Evolutionary conservation across 306 rosid species (phyloP).

Genomic region (Fagus sylvatica): DNA sequence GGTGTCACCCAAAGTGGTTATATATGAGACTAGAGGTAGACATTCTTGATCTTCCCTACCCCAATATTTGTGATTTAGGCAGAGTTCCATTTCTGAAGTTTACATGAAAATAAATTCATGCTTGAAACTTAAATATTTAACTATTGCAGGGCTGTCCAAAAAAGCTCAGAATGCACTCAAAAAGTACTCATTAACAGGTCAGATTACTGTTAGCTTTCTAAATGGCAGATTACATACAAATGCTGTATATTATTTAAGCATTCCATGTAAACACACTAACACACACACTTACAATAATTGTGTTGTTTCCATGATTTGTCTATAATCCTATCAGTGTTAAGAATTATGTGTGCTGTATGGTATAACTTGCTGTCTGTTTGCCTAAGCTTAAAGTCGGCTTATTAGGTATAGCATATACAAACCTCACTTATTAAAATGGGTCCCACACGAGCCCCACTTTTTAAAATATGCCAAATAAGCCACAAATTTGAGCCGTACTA

Average conservation of each 20-base stretch:
- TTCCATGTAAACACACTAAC: background rate
- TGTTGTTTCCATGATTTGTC: slow-evolving; percentile 12
- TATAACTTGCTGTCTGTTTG: background rate
- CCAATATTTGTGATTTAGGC: slow-evolving; percentile 7
- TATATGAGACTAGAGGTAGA: slow-evolving; percentile 74
- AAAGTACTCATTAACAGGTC: slow-evolving; percentile 75
- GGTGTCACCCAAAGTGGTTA: slow-evolving; percentile 92
- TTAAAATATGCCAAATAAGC: too few relatives aligned
- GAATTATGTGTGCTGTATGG: slow-evolving; percentile 17
- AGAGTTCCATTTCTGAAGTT: slow-evolving; percentile 20
- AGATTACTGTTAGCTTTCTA: slow-evolving; percentile 19
- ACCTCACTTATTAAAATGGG: too few relatives aligned
- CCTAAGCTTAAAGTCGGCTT: too few relatives aligned
- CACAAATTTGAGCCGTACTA: too few relatives aligned
- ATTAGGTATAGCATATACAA: too few relatives aligned
- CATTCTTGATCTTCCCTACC: slow-evolving; percentile 14
- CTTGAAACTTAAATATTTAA: slow-evolving; percentile 14
- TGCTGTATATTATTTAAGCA: background rate
- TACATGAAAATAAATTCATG: slow-evolving; percentile 15
- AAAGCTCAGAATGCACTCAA: slow-evolving; percentile 75
- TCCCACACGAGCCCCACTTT: too few relatives aligned
- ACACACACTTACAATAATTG: slow-evolving; percentile 14
- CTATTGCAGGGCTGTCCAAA: slow-evolving; percentile 65
- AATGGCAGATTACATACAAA: background rate
- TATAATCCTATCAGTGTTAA: background rate